Base-by-base conservation (phyloP, 805 yeast species). In the Naumovozyma castellii region DNA sequence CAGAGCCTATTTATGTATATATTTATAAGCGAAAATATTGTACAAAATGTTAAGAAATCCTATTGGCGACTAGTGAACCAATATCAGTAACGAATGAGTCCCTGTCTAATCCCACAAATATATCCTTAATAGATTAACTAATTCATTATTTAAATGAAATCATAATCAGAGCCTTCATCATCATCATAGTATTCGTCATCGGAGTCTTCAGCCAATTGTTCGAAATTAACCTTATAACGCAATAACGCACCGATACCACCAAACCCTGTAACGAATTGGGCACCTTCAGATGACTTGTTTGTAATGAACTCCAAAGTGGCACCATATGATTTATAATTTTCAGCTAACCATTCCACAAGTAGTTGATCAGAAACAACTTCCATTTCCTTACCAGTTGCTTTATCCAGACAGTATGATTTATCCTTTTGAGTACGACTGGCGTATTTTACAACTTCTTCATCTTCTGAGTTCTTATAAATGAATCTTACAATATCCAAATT, bases 191-290 rank as follows among this genome's bases (percentile, higher is more conserved):
- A 83, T 63, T 85, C 94, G 58, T 88, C 97, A 48, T 85, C 94
- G 43, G 79, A 72, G 41, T 85, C 97, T 39, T 86, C 94, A 39
- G 71, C 83, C 60, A 92, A 75, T 71, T 87, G 97, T 64, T 92
- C 98, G 57, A 92, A 92, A 70, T 92, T 92, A 53, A 92, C 92
- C 67, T 87, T 87, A 68, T 92, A 92, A 70, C 99, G 86, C 63
- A 92, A 71, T 54, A 92, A 63, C 43, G 96, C 97, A 64, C 99
- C 99, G 50, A 92, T 76, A 69, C 98, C 99, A 82, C 99, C 99
- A 60, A 92, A 92, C 44, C 99, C 99, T 54, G 79, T 81, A 44
- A 83, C 94, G 66, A 92, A 92, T 71, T 92, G 99, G 35, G 97
- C 94, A 72, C 99, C 99, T 68, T 92, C 99, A 34, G 94, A 81